A percentile compares a stretch with the other conserved stretches of the same genome.
Conservation (phyloP, 768 basidiomycete species). For the Lactifluus hygrophoroides region DNA sequence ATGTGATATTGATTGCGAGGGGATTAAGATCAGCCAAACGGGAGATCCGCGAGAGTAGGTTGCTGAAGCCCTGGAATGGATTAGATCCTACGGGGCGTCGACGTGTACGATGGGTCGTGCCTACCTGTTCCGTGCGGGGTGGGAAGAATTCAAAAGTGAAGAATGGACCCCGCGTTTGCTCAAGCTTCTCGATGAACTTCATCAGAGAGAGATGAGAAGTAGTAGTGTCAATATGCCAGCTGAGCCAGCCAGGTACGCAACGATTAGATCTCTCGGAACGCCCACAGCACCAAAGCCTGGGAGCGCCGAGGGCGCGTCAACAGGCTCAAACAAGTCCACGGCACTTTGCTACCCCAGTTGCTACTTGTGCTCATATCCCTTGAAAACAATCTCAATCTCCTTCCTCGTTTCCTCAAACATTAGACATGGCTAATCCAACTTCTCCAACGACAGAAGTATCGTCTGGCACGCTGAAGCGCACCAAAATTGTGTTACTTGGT, state of each 20-base stretch:
- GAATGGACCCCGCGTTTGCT: slow-evolving; percentile 39
- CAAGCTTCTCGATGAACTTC: slow-evolving; percentile 71
- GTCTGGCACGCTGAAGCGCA: slow-evolving; percentile 84
- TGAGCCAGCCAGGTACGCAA: not conserved
- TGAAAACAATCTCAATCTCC: not conserved
- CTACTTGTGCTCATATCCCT: not conserved
- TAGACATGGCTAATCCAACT: slow-evolving; percentile 41
- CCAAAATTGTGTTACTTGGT: slow-evolving; percentile 92
- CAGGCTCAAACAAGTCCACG: slow-evolving; percentile 1
- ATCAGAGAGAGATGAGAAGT: slow-evolving; percentile 30
- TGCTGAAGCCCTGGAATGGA: slow-evolving; percentile 70
- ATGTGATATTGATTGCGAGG: slow-evolving; percentile 85
- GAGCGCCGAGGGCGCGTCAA: not conserved
- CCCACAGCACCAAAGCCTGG: not conserved
- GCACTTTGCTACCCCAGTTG: too few species aligned
- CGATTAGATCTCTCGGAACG: not conserved
- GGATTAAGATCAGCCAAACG: slow-evolving; percentile 71
- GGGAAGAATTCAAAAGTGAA: slow-evolving; percentile 98
- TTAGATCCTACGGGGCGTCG: slow-evolving; percentile 6
- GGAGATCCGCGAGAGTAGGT: slow-evolving; percentile 80
- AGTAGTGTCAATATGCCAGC: too few species aligned
- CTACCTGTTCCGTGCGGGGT: slow-evolving; percentile 83
- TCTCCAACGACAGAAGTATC: slow-evolving; percentile 80
- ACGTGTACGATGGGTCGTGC: slow-evolving; percentile 9
- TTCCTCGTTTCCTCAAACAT: not conserved